Evolutionary conservation across 139 green algal species (phyloP).

Genomic region (Picochlorum costavermella): DNA sequence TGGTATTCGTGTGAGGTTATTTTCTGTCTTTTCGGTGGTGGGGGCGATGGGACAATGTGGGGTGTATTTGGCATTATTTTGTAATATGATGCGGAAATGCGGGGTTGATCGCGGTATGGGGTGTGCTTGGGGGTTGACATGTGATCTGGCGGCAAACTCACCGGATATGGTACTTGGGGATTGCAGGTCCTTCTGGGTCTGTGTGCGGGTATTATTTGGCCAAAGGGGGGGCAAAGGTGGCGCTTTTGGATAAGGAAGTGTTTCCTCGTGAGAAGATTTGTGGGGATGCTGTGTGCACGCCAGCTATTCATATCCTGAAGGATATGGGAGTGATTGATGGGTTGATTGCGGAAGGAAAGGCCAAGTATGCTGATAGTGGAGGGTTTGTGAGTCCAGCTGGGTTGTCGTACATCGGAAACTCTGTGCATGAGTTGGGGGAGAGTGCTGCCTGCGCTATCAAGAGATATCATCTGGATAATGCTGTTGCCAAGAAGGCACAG

Average conservation of each 20-base stretch:
- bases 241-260: slow-evolving; percentile 76
- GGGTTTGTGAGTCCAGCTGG: slow-evolving; percentile 65
- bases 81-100: too few relatives aligned
- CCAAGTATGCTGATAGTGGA: slow-evolving; percentile 75
- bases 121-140: too few relatives aligned
- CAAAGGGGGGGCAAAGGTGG: slow-evolving; percentile 64
- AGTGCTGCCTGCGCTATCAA: slow-evolving; percentile 74
- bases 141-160: too few relatives aligned
- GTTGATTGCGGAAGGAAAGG: slow-evolving; percentile 72
- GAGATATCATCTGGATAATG: slow-evolving; percentile 72
- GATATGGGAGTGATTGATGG: slow-evolving; percentile 73
- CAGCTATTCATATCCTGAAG: slow-evolving; percentile 60
- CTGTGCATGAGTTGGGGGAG: slow-evolving; percentile 49
- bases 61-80: too few relatives aligned
- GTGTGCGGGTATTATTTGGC: slow-evolving; percentile 64
- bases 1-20: too few relatives aligned
- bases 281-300: slow-evolving; percentile 63
- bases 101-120: too few relatives aligned
- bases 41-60: too few relatives aligned
- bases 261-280: slow-evolving; percentile 64
- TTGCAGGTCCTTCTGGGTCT: slow-evolving; percentile 59
- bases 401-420: slow-evolving; percentile 74
- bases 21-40: too few relatives aligned
- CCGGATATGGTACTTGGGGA: background rate
- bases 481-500: slow-evolving; percentile 39